Conservation (phyloP, 2,329 filamentous ascomycete genomes). For the Colletotrichum scovillei region DNA sequence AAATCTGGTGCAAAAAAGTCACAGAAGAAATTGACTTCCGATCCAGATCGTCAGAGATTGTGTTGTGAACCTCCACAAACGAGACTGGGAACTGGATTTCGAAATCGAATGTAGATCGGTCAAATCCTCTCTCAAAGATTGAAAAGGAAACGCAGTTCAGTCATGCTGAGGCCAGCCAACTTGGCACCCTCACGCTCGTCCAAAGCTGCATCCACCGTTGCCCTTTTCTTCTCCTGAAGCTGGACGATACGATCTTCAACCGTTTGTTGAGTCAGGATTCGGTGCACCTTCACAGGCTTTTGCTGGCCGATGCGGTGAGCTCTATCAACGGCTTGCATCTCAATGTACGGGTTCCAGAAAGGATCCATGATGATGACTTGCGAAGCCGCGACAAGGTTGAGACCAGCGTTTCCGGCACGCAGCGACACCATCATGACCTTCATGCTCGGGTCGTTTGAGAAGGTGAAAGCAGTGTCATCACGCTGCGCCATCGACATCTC, state of each 20-base stretch:
- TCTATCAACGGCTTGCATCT: slow-evolving; percentile 91
- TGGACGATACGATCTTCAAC: slow-evolving; percentile 89
- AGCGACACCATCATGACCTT: slow-evolving; percentile 82
- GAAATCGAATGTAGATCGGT: not conserved
- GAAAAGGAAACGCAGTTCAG: slow-evolving; percentile 79
- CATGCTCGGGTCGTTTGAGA: slow-evolving; percentile 67
- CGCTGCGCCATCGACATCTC: slow-evolving; percentile 76
- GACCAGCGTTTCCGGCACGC: slow-evolving; percentile 84
- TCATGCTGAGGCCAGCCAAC: slow-evolving; percentile 72
- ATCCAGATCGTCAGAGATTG: not conserved
- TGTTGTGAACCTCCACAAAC: not conserved
- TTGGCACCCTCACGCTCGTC: slow-evolving; percentile 78
- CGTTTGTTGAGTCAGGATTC: slow-evolving; percentile 79
- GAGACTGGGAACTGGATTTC: not conserved
- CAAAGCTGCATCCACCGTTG: slow-evolving; percentile 81
- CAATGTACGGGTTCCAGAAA: slow-evolving; percentile 94
- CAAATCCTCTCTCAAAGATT: slow-evolving; percentile 34
- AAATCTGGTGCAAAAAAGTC: not conserved
- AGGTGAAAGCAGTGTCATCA: slow-evolving; percentile 74
- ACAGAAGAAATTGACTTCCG: not conserved
- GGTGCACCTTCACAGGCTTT: slow-evolving; percentile 80
- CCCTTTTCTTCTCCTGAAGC: slow-evolving; percentile 82
- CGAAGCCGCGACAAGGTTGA: slow-evolving; percentile 86
- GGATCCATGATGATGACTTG: slow-evolving; percentile 92
- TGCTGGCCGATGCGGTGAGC: slow-evolving; percentile 89